Conservation (phyloP, 768 basidiomycete genomes). For the Suillus occidentalis region DNA sequence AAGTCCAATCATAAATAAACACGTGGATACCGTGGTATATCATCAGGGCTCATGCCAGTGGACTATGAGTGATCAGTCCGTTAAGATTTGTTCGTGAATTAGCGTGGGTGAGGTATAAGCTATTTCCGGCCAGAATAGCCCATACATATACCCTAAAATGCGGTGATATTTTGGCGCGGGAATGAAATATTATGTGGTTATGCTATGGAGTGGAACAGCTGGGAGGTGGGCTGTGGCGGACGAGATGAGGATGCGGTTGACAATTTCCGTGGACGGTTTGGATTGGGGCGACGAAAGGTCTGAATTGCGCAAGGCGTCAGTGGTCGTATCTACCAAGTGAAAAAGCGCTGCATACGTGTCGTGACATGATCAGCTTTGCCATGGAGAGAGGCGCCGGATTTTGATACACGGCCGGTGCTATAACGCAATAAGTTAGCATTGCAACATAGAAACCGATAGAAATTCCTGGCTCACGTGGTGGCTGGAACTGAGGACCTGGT, state of each 20-base stretch:
- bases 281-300: slow-evolving; percentile 36
- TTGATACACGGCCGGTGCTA: slow-evolving; percentile 45
- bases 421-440: slow-evolving; percentile 1
- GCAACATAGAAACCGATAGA: neutral
- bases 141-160: slow-evolving; percentile 1
- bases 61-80: slow-evolving; percentile 16
- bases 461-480: slow-evolving; percentile 28
- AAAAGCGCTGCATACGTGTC: slow-evolving; percentile 39
- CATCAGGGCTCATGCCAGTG: slow-evolving; percentile 22
- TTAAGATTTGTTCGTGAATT: slow-evolving; percentile 26
- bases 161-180: slow-evolving; percentile 17
- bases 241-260: slow-evolving; percentile 21
- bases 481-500: slow-evolving; percentile 28
- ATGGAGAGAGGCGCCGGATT: slow-evolving; percentile 45
- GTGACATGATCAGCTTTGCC: slow-evolving; percentile 55
- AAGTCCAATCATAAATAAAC: slow-evolving; percentile 25
- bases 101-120: slow-evolving; percentile 30
- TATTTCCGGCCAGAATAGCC: slow-evolving; percentile 20
- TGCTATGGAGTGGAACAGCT: slow-evolving; percentile 35
- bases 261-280: slow-evolving; percentile 24
- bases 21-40: slow-evolving; percentile 24
- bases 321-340: slow-evolving; percentile 8
- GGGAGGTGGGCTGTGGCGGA: slow-evolving; percentile 35
- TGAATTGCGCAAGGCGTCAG: slow-evolving; percentile 12
- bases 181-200: slow-evolving; percentile 21